Evolutionary conservation across 2,329 filamentous ascomycete genomes (phyloP), one percentile per base, ranked within the genome.

Genomic region (Calonectria hongkongensis): DNA sequence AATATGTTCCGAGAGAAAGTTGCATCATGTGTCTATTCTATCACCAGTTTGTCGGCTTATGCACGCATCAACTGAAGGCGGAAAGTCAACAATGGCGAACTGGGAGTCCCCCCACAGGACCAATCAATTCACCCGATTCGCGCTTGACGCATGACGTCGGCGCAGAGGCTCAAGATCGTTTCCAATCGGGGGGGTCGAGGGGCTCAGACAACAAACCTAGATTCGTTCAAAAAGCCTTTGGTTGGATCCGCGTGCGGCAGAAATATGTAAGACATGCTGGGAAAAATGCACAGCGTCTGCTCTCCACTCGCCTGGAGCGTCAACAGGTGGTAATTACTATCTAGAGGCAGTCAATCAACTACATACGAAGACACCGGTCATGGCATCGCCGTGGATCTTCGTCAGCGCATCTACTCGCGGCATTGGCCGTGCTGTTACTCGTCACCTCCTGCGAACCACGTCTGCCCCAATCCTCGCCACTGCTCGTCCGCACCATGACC

Each of bases 321-420:
- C 8, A 9, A 36, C 33, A 36, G 33, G 30, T 5, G 30, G 30
- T 36, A 39, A 36, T 33, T 27, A 36, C 18, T 27, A 33, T 56
- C 33, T 13, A n/a, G 25, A 12, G 4, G 21, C 21, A 21, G 21
- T 21, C 33, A 12, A 36, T 30, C 7, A 27, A 16, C 47, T 21
- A 51, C 18, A n/a, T 21, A 51, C 18, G 8, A 51, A 51, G 21
- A 27, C 21, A 51, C 10, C 10, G 33, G 33, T 4, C 9, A 93
- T 30, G 92, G 91, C 75, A 86, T 80, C 45, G 94, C 88, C 88
- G 25, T 89, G 88, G 88, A 86, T 88, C 75, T 81, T 89, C 74
- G 75, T 89, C 73, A 86, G 83, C 50, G 87, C 88, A 0, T 85
- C 87, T 21, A 87, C 83, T 77, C 83, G 88, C 30, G 88, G 88